Percentiles rank a stretch among this genome's conserved stretches.
These are phyloP conservation scores for Takakia lepidozioides DNA, from an alignment of 225 moss, liverwort and hornwort species.

Conservation along the genomic window DNA sequence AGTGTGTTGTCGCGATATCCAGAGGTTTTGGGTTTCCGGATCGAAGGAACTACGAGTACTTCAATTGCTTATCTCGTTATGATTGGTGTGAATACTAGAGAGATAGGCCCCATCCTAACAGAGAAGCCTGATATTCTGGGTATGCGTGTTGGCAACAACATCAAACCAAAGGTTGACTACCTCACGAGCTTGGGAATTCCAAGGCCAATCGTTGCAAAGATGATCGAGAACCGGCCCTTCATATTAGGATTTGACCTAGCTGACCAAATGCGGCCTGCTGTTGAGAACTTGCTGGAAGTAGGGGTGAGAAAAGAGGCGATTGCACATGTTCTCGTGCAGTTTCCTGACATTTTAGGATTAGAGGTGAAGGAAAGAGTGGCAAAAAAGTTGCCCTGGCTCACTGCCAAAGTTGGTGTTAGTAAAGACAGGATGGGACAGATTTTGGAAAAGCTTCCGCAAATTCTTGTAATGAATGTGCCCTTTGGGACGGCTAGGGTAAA, in stretches of 20 bases:
- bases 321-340: slow-evolving; percentile 54
- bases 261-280: slow-evolving; percentile 53
- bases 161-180: slow-evolving; percentile 60
- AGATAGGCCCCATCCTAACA: slow-evolving; percentile 29
- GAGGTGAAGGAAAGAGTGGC: slow-evolving; percentile 51
- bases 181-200: slow-evolving; percentile 62
- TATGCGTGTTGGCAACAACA: slow-evolving; percentile 52
- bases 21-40: slow-evolving; percentile 74
- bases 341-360: slow-evolving; percentile 64
- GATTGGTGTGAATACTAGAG: too few relatives aligned
- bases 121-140: slow-evolving; percentile 42
- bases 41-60: slow-evolving; percentile 92
- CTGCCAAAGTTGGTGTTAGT: slow-evolving; percentile 46
- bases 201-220: slow-evolving; percentile 51
- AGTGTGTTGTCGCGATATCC: slow-evolving; percentile 72
- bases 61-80: slow-evolving; percentile 54
- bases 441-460: slow-evolving; percentile 67
- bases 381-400: slow-evolving; percentile 62
- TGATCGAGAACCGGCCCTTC: slow-evolving; percentile 70
- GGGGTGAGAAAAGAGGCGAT: slow-evolving; percentile 36
- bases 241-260: slow-evolving; percentile 62
- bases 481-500: slow-evolving; percentile 58
- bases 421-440: slow-evolving; percentile 38
- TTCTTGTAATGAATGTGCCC: slow-evolving; percentile 62
- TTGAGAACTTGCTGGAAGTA: too few relatives aligned